phyloP scores from a whole-genome alignment of 345 rosid species.

The Orychophragmus violaceus region DNA sequence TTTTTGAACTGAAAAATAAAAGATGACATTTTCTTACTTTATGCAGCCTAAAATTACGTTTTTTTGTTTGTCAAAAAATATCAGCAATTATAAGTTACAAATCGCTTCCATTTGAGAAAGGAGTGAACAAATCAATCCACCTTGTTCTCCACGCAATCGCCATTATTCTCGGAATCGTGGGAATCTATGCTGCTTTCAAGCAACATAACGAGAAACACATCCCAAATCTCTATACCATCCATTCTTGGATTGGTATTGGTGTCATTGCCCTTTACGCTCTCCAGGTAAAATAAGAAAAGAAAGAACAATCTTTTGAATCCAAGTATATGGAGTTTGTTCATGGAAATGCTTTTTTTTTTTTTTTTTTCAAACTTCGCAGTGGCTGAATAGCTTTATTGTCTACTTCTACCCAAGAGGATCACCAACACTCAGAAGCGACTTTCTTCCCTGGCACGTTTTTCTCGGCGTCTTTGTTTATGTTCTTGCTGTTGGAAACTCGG shows the following conservation, averaged over 20 bases:
- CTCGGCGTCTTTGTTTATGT: slow-evolving; percentile 56
- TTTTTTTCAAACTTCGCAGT: slow-evolving; percentile 33
- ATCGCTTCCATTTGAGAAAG: slow-evolving; percentile 46
- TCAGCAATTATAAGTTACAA: slow-evolving; percentile 75
- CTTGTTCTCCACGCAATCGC: slow-evolving; percentile 69
- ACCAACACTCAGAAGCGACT: slow-evolving; percentile 32
- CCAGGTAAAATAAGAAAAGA: slow-evolving; percentile 46
- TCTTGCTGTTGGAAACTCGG: slow-evolving; percentile 55
- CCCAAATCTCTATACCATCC: slow-evolving; percentile 75
- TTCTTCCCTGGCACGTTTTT: slow-evolving; percentile 70
- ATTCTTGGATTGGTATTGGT: slow-evolving; percentile 80
- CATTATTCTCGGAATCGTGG: slow-evolving; percentile 51
- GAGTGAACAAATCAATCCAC: slow-evolving; percentile 59
- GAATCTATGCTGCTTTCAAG: slow-evolving; percentile 65
- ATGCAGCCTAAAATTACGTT: slow-evolving; percentile 1
- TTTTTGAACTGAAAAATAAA: too few relatives aligned
- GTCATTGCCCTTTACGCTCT: slow-evolving; percentile 59
- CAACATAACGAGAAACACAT: slow-evolving; percentile 63
- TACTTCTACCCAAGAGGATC: slow-evolving; percentile 76
- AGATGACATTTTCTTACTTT: neutral
- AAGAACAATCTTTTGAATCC: neutral
- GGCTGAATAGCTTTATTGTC: slow-evolving; percentile 61
- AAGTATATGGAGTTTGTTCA: neutral
- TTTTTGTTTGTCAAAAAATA: neutral
- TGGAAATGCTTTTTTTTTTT: neutral